Conservation (phyloP, 192 early-diverging fungal genomes). For the Backusella circina region DNA sequence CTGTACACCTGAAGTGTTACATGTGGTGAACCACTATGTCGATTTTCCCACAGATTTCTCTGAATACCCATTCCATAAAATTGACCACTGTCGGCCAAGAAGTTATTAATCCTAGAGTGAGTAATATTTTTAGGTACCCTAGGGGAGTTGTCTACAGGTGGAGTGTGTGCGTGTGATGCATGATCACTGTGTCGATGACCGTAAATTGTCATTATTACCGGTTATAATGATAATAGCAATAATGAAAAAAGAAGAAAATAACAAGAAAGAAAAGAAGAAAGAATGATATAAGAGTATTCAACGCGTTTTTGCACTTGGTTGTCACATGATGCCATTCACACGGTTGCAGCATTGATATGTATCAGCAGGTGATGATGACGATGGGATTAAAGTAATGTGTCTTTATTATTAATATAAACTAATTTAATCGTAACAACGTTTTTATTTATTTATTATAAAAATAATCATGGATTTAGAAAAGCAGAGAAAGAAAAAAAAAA, state of each 20-base stretch:
- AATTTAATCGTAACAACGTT: too few relatives aligned
- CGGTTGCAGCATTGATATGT: background rate
- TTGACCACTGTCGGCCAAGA: constrained; percentile 44
- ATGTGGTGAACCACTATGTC: constrained; percentile 41
- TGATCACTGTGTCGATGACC: constrained; percentile 3
- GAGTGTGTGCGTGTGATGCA: background rate
- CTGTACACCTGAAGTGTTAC: constrained; percentile 55
- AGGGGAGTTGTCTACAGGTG: constrained; percentile 29
- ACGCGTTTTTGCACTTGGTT: background rate
- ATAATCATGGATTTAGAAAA: background rate
- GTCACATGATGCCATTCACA: background rate
- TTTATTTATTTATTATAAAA: too few relatives aligned
- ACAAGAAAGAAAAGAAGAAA: too few relatives aligned
- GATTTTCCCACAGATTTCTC: constrained; percentile 43
- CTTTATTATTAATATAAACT: background rate
- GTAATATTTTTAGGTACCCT: constrained; percentile 66
- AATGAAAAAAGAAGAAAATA: background rate
- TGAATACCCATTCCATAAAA: constrained; percentile 48
- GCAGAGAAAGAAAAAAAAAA: background rate
- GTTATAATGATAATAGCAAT: background rate
- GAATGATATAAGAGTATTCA: background rate
- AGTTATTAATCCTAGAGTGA: constrained; percentile 68
- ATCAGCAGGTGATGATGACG: background rate
- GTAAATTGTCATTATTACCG: constrained; percentile 8
- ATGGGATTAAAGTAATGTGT: background rate